Base-by-base conservation (phyloP, 768 basidiomycete species). In the Pulveroboletus frians region DNA sequence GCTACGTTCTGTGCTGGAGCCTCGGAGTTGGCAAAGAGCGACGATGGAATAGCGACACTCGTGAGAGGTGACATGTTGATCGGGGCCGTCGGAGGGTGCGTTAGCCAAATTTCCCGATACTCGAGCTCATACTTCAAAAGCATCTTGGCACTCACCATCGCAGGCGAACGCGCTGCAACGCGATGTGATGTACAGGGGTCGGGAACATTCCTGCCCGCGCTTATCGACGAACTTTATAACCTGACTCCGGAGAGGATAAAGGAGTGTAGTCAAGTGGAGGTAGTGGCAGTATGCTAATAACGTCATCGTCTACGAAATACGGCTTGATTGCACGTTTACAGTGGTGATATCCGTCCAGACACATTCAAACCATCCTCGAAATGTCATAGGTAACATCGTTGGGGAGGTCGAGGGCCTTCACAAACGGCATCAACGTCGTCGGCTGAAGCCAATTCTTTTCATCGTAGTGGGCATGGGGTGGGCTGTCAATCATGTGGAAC, bases 361-460 rank as follows among this genome's bases (percentile, higher is more conserved):
- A 36, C 11, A 51, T 36, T 40, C 26, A 48, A 39, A 38, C 34
- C 44, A 26, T 29, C 5, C 23, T 17, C 5, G 18, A 9, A 3
- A 17, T 7, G 20, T 38, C 46, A 37, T 15, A 38, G 23, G 46
- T 43, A 26, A 35, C 30, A 17, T 43, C 39, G n/a, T 52, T 51
- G n/a, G 64, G 57, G 9, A 21, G 9, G 6, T 70, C 66, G 7
- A 88, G 60, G 21, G 88, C 69, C 53, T 69, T 76, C 21, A 82
- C 76, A 69, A 97, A 96, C 2, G 93, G 90, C 85, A 89, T 85
- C 11, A 74, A 78, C 9, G 71, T 54, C 3, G 92, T 92, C 1
- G 94, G 92, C 64, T 98, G 94, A 50, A 97, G 71, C 94, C 94
- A 96, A 63, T 96, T 97, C 79, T 89, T 90, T 60, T 81, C 77